Evolutionary conservation across 805 yeast genomes (phyloP).

Genomic region (Lipomyces spencermartinsiae): DNA sequence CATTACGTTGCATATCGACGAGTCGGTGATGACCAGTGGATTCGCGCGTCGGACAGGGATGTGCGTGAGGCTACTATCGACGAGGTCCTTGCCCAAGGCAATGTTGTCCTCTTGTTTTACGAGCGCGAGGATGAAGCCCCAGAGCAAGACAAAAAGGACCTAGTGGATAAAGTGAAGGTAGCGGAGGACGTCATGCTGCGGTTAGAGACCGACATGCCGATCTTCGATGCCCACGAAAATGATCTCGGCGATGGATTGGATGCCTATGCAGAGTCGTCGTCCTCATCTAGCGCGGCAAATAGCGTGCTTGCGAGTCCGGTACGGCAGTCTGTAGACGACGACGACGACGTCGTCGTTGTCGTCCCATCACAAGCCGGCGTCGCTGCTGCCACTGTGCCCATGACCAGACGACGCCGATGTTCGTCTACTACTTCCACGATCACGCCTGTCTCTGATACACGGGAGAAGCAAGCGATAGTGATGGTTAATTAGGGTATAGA

Average conservation of each 20-base stretch:
- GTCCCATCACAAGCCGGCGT: background rate
- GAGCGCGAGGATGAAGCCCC: conserved; percentile 45
- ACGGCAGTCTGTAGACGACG: background rate
- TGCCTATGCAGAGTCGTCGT: conserved; percentile 14
- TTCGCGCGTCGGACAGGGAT: conserved; percentile 92
- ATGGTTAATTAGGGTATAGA: background rate
- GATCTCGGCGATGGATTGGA: conserved; percentile 18
- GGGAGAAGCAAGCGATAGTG: background rate
- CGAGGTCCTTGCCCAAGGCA: conserved; percentile 84
- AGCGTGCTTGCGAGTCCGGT: conserved; percentile 1
- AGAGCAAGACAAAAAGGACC: background rate
- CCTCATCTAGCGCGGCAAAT: conserved; percentile 16
- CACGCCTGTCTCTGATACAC: conserved; percentile 3
- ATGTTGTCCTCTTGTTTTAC: conserved; percentile 87
- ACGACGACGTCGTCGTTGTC: background rate
- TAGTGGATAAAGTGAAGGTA: conserved; percentile 4
- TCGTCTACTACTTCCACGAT: background rate
- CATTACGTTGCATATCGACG: conserved; percentile 90
- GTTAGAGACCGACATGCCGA: conserved; percentile 18
- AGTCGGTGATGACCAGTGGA: conserved; percentile 79
- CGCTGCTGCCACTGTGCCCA: background rate
- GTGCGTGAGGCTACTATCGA: conserved; percentile 79
- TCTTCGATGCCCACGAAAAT: conserved; percentile 27
- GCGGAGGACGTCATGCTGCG: conserved; percentile 13
- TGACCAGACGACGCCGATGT: background rate